These are phyloP conservation scores for Epicoccum nigrum DNA, from an alignment of 2,329 filamentous ascomycete genomes.

Conservation along the genomic window DNA sequence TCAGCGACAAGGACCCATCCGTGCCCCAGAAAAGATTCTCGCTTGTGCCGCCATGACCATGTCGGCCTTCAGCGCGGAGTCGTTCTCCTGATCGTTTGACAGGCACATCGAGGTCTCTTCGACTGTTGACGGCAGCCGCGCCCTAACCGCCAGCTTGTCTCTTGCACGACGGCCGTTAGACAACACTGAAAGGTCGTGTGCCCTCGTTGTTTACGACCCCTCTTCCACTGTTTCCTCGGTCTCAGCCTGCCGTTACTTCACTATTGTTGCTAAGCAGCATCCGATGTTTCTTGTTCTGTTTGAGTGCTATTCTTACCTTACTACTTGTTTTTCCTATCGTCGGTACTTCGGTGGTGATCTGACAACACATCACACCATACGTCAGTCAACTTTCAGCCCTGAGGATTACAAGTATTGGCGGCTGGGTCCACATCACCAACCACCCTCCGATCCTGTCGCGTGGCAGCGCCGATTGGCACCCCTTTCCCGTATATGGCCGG, in stretches of 20 bases:
- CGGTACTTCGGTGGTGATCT: not conserved
- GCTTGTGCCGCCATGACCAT: conserved; percentile 11
- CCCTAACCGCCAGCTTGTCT: conserved; percentile 11
- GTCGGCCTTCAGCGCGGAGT: conserved; percentile 9
- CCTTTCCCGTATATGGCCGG: not conserved
- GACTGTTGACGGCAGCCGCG: conserved; percentile 11
- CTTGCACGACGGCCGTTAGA: conserved; percentile 12
- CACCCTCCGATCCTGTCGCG: conserved; percentile 10
- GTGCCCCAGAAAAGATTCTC: conserved; percentile 13
- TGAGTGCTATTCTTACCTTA: conserved; percentile 14
- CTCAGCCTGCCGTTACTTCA: conserved; percentile 5
- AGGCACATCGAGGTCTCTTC: conserved; percentile 10
- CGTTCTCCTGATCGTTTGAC: conserved; percentile 16
- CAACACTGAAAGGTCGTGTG: conserved; percentile 11
- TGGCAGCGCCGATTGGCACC: conserved; percentile 16
- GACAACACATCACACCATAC: conserved; percentile 14
- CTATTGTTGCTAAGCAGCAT: conserved; percentile 6
- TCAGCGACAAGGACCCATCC: conserved; percentile 15
- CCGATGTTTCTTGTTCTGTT: conserved; percentile 17
- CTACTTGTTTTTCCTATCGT: conserved; percentile 11
- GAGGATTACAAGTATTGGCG: conserved; percentile 9
- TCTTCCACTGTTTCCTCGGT: conserved; percentile 5
- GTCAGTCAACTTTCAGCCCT: conserved; percentile 17
- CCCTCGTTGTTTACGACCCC: conserved; percentile 12
- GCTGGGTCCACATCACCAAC: conserved; percentile 13